Base-by-base conservation (phyloP, 441 rosid species). In the Theobroma grandiflorum region DNA sequence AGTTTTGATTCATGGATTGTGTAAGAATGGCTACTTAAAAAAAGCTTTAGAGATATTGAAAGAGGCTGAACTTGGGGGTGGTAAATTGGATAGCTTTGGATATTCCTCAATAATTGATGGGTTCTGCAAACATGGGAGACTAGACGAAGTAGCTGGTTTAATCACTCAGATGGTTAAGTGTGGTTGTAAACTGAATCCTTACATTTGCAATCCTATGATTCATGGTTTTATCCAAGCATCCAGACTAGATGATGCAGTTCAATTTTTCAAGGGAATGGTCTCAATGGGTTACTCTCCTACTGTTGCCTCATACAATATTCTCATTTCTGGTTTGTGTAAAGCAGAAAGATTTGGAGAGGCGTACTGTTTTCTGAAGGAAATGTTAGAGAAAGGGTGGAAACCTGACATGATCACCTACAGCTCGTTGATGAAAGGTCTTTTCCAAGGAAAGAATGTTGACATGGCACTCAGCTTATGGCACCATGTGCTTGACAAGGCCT, bases 321-420 rank as follows among this genome's bases (percentile, higher is more conserved):
- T 92, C 43, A 88, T 96, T 61, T 82, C 85, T 76, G 98, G 98
- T 79, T 86, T 94, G 78, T 91, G 97, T 86, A 89, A 91, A 85
- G 94, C 89, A 11, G 91, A 87, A 82, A 92, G 90, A 69, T 93
- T 88, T 76, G 76, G 86, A 35, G 98, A 89, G 84, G 93, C 94
- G 55, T 91, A 91, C 79, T 58, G 72, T 71, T 75, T 90, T 75
- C 89, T 95, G 79, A 95, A 87, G 84, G 96, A 95, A 81, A 89
- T 96, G 96, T 82, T 96, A 72, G 91, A 89, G 72, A 91, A 89
- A 63, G 88, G 93, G 18, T 81, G 63, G 88, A 85, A 87, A 86
- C 96, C 98, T 3, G 96, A 96, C 88, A 79, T 86, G 84, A 87
- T 90, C 80, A 92, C 98, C 3, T 94, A 89, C 81, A 93, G 98